Evolutionary conservation across 371 early-diverging fungal species (phyloP).

Genomic region (Apophysomyces sp.): DNA sequence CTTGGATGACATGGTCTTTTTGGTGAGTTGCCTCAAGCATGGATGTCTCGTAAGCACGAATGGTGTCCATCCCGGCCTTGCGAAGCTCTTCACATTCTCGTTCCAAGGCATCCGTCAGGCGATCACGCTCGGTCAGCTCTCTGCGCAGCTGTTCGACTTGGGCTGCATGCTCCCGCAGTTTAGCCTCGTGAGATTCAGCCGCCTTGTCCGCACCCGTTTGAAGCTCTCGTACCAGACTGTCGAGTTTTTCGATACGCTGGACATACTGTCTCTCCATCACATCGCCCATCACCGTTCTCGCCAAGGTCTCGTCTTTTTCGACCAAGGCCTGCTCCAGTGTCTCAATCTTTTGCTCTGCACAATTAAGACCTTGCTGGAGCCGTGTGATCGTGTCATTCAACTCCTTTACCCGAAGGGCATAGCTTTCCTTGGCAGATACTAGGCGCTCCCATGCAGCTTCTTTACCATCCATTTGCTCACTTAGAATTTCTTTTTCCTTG

Average conservation of each 20-base stretch:
- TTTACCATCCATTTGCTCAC: constrained; percentile 27
- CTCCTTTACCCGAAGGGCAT: constrained; percentile 37
- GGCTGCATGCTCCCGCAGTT: constrained; percentile 22
- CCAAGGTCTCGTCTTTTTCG: constrained; percentile 6
- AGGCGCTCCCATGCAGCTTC: constrained; percentile 40
- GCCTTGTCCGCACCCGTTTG: constrained; percentile 8
- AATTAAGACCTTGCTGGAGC: constrained; percentile 14
- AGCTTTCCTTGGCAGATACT: constrained; percentile 40
- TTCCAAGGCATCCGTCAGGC: constrained; percentile 25
- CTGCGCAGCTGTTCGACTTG: constrained; percentile 22
- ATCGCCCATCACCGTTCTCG: constrained; percentile 10
- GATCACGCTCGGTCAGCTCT: constrained; percentile 27
- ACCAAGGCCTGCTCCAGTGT: constrained; percentile 1
- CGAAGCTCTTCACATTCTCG: constrained; percentile 38
- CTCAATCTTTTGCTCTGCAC: constrained; percentile 5
- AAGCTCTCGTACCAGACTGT: constrained; percentile 12
- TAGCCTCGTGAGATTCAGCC: constrained; percentile 9
- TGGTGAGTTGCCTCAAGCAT: constrained; percentile 2
- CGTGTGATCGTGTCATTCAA: constrained; percentile 22
- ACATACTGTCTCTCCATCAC: constrained; percentile 25
- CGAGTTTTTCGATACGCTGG: constrained; percentile 31
- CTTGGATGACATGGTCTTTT: neutral
- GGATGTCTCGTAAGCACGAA: constrained; percentile 26
- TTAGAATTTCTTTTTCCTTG: constrained; percentile 23
- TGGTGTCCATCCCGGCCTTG: constrained; percentile 23